Conservation (phyloP, 129 eudicot species). For the Helichrysum umbraculigerum region DNA sequence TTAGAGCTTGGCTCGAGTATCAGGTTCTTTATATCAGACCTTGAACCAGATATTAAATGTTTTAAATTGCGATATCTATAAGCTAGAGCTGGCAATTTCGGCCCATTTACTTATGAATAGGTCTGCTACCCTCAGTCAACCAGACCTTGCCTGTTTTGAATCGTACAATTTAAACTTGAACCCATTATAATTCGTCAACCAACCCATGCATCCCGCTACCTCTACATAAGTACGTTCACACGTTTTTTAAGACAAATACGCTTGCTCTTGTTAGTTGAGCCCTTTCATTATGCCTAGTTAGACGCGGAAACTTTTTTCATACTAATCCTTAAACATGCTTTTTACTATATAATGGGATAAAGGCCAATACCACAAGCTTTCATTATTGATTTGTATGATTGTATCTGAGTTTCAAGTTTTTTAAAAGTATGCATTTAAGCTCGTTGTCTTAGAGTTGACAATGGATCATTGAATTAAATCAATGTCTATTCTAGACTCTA, state of each 20-base stretch:
- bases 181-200: background rate
- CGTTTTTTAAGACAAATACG: background rate
- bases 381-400: background rate
- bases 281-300: background rate
- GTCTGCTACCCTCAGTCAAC: background rate
- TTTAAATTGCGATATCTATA: background rate
- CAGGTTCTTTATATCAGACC: constrained; percentile 40
- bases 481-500: background rate
- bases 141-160: too few relatives aligned
- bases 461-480: background rate
- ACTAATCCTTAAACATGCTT: background rate
- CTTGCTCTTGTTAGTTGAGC: background rate
- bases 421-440: background rate
- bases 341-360: background rate
- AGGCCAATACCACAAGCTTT: background rate
- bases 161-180: background rate
- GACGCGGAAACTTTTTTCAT: background rate
- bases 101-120: background rate
- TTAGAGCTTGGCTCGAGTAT: constrained; percentile 60
- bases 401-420: background rate
- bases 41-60: background rate
- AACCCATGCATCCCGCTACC: background rate
- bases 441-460: background rate
- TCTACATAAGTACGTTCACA: too few relatives aligned
- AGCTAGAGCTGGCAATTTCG: background rate